Evolutionary conservation across 1,139 yeast genomes (phyloP).

Genomic region (Lizanozyma gosingica): DNA sequence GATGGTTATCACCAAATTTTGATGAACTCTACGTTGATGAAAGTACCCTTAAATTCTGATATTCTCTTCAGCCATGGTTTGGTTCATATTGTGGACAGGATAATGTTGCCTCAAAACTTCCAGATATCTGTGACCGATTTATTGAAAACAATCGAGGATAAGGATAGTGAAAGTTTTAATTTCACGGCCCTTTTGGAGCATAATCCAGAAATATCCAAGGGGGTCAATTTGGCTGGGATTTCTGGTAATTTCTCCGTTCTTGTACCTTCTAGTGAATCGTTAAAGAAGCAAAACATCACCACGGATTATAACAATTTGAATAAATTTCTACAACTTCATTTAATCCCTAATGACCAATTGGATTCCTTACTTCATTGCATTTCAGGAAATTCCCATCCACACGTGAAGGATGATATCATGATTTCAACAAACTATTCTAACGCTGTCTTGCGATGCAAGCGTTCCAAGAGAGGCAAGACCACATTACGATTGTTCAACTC

Average conservation of each 20-base stretch:
- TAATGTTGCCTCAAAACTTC: slow-evolving; percentile 51
- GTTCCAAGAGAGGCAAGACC: slow-evolving; percentile 34
- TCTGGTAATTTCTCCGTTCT: slow-evolving; percentile 55
- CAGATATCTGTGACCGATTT: slow-evolving; percentile 50
- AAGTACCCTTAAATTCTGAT: slow-evolving; percentile 37
- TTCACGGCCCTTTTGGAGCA: not conserved
- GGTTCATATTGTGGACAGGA: slow-evolving; percentile 55
- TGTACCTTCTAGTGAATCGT: slow-evolving; percentile 59
- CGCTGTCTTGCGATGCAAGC: slow-evolving; percentile 34
- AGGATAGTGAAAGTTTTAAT: slow-evolving; percentile 15
- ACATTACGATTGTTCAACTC: slow-evolving; percentile 27
- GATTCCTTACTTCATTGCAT: slow-evolving; percentile 25
- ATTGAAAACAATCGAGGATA: slow-evolving; percentile 36
- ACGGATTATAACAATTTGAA: slow-evolving; percentile 33
- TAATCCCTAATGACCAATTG: slow-evolving; percentile 48
- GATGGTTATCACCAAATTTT: slow-evolving; percentile 13
- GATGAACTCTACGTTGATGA: slow-evolving; percentile 9
- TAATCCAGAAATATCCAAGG: too few species aligned
- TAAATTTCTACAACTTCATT: slow-evolving; percentile 56
- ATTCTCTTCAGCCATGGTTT: slow-evolving; percentile 80
- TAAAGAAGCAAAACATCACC: slow-evolving; percentile 46
- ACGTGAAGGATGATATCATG: slow-evolving; percentile 30
- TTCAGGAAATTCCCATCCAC: slow-evolving; percentile 15
- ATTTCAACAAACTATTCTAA: slow-evolving; percentile 34
- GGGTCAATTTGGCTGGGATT: slow-evolving; percentile 18